Percentiles rank a stretch among this genome's conserved stretches.
These are phyloP conservation scores for Suillus subalutaceus DNA, from an alignment of 768 basidiomycete genomes.

Conservation along the genomic window DNA sequence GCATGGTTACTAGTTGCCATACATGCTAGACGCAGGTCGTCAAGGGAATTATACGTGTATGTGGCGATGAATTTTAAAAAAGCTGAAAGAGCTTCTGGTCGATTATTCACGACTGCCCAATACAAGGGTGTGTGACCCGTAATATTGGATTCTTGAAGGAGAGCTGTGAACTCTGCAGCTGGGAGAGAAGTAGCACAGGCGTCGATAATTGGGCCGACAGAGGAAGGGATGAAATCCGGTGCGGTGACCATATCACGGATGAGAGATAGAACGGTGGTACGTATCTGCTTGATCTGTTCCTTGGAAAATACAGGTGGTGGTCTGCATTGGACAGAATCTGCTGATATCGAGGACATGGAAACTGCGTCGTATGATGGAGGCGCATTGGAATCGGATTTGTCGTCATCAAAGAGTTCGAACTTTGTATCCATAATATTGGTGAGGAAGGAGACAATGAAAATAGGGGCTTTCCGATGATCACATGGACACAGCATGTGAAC, in stretches of 20 bases:
- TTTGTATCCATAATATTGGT: not conserved
- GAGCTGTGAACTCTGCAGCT: not conserved
- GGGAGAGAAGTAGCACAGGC: constrained; percentile 1
- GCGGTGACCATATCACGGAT: not conserved
- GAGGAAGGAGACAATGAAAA: not conserved
- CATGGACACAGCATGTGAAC: not conserved
- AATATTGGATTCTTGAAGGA: constrained; percentile 1
- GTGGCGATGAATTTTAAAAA: not conserved
- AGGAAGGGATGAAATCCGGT: not conserved
- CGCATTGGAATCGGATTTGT: not conserved
- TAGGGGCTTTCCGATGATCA: not conserved
- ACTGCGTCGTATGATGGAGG: not conserved
- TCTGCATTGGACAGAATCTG: not conserved
- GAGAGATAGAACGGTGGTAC: constrained; percentile 1
- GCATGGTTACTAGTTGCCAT: not conserved
- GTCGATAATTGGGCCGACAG: not conserved
- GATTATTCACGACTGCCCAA: constrained; percentile 3
- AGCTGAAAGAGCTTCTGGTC: not conserved
- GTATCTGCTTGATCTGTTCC: not conserved
- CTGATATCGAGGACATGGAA: not conserved
- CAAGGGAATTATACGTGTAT: not conserved
- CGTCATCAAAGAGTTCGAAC: not conserved
- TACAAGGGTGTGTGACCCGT: not conserved
- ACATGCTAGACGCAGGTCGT: not conserved
- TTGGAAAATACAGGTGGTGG: not conserved